These are phyloP conservation scores for Pelargonium australe DNA, from an alignment of 441 rosid species.

Conservation along the genomic window DNA sequence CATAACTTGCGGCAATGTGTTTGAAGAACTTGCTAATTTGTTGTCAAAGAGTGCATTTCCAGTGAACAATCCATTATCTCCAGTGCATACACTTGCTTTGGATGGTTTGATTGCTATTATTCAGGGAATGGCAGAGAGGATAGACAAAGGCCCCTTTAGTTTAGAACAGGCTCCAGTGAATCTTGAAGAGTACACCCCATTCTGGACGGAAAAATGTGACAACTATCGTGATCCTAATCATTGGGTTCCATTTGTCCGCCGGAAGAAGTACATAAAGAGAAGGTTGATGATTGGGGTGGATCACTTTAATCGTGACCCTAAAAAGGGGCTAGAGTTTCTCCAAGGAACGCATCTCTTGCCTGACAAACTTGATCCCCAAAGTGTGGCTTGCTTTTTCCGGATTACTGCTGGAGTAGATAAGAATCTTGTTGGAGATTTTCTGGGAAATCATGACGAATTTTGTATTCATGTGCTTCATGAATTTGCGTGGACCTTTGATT, in stretches of 20 bases:
- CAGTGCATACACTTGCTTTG: slow-evolving; percentile 81
- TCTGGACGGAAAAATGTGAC: slow-evolving; percentile 72
- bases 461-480: slow-evolving; percentile 88
- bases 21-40: slow-evolving; percentile 75
- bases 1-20: slow-evolving; percentile 72
- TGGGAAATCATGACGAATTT: slow-evolving; percentile 91
- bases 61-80: slow-evolving; percentile 72
- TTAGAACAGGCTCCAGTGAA: slow-evolving; percentile 36
- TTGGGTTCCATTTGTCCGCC: slow-evolving; percentile 84
- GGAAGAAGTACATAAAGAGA: slow-evolving; percentile 63
- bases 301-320: slow-evolving; percentile 83
- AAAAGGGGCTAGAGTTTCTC: slow-evolving; percentile 77
- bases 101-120: slow-evolving; percentile 72
- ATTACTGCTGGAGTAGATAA: slow-evolving; percentile 88
- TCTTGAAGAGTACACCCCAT: slow-evolving; percentile 50
- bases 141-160: slow-evolving; percentile 41
- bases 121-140: slow-evolving; percentile 73
- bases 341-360: slow-evolving; percentile 79
- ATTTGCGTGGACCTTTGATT: slow-evolving; percentile 89
- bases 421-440: slow-evolving; percentile 80
- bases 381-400: slow-evolving; percentile 83
- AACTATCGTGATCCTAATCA: slow-evolving; percentile 50
- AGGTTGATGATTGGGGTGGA: slow-evolving; percentile 77
- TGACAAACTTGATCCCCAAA: slow-evolving; percentile 78
- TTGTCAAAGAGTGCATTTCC: slow-evolving; percentile 88